Conservation (phyloP, 495 filamentous ascomycete species). For the Xylaria sp. region DNA sequence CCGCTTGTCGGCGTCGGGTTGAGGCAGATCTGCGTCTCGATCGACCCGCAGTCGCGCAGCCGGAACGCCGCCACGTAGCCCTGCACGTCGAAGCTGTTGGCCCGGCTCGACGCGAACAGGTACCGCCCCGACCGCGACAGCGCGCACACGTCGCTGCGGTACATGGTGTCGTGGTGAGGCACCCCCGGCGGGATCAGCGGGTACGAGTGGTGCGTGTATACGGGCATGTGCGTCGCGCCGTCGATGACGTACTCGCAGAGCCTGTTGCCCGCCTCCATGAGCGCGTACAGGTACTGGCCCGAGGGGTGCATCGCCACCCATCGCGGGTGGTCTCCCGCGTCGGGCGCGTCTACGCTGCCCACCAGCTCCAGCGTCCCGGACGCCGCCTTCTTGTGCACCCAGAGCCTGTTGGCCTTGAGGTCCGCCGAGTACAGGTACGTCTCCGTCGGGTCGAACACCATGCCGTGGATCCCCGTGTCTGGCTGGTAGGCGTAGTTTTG, state of each 20-base stretch:
- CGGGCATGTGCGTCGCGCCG: constrained; percentile 74
- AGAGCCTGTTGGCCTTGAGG: constrained; percentile 82
- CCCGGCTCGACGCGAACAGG: constrained; percentile 80
- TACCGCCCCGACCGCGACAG: constrained; percentile 69
- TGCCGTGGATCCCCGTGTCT: constrained; percentile 83
- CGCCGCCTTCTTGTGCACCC: constrained; percentile 77
- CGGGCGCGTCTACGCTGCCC: constrained; percentile 73
- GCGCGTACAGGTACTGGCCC: constrained; percentile 78
- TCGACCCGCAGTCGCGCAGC: constrained; percentile 70
- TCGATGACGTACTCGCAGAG: constrained; percentile 82
- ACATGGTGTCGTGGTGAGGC: constrained; percentile 59
- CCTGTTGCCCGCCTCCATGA: constrained; percentile 86
- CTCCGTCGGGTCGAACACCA: constrained; percentile 86
- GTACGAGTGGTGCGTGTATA: constrained; percentile 79
- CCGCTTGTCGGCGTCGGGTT: constrained; percentile 86
- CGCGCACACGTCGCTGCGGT: constrained; percentile 79
- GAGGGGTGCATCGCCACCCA: constrained; percentile 83
- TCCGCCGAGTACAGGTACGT: constrained; percentile 88
- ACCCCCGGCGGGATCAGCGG: constrained; percentile 78
- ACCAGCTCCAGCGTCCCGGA: constrained; percentile 70
- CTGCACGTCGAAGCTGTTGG: constrained; percentile 75
- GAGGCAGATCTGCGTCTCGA: constrained; percentile 77
- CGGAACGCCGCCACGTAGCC: constrained; percentile 83
- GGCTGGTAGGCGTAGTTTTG: constrained; percentile 80
- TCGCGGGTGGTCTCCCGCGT: constrained; percentile 74